phyloP scores from a whole-genome alignment of 352 stramenopile genomes.

The Pythium phragmitis region DNA sequence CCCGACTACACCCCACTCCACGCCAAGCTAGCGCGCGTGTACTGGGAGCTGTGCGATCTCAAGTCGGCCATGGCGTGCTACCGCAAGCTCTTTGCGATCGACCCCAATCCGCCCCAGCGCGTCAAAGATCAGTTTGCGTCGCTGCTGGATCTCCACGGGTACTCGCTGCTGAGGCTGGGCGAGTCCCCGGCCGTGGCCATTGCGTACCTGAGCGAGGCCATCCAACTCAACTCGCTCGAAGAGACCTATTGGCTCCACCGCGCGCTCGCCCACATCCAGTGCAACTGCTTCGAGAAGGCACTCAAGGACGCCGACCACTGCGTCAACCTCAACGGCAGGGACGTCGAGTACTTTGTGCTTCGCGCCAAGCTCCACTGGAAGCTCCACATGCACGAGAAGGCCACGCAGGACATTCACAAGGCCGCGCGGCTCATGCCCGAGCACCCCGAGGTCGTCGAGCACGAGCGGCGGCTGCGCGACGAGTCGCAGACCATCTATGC shows the following conservation, averaged over 20 bases:
- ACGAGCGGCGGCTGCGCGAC: constrained; percentile 61
- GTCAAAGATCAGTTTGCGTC: constrained; percentile 76
- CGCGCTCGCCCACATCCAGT: constrained; percentile 64
- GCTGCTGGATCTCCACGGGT: constrained; percentile 70
- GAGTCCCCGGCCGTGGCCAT: constrained; percentile 58
- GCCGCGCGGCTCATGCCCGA: constrained; percentile 54
- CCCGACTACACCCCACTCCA: constrained; percentile 52
- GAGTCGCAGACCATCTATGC: constrained; percentile 78
- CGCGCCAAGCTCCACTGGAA: constrained; percentile 79
- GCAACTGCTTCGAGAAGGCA: constrained; percentile 63
- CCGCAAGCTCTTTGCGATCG: constrained; percentile 66
- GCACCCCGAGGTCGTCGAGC: constrained; percentile 70
- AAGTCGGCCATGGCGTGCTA: constrained; percentile 81
- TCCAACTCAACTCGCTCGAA: constrained; percentile 66
- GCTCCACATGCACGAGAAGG: constrained; percentile 75
- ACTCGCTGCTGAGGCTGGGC: constrained; percentile 57
- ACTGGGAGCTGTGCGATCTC: constrained; percentile 71
- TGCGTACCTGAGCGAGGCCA: constrained; percentile 71
- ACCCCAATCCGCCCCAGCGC: constrained; percentile 53
- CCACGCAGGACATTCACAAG: constrained; percentile 59
- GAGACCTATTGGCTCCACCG: constrained; percentile 80
- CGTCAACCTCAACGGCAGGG: constrained; percentile 65
- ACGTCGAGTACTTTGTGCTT: constrained; percentile 85
- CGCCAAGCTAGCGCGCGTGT: constrained; percentile 68
- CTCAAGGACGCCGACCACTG: constrained; percentile 80